Evolutionary conservation across 192 early-diverging fungal genomes (phyloP), one percentile per base, ranked within the genome.

Genomic region (Mortierella claussenii): DNA sequence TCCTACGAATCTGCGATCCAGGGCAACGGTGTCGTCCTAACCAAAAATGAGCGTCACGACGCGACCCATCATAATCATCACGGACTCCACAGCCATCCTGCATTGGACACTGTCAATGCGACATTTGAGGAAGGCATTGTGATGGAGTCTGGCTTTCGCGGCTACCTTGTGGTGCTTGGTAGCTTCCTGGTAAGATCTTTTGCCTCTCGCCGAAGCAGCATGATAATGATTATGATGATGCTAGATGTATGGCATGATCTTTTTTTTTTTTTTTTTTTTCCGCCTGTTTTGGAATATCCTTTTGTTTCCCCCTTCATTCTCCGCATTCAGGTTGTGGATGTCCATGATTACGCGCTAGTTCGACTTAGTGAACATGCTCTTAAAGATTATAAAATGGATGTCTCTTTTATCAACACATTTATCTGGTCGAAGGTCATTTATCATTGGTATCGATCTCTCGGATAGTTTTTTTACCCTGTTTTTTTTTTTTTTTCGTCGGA

Each of bases 151-250:
- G 71, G 71, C n/a, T 61, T 58, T 34, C 51, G 57, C 10, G 71
- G 71, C 49, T 66, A 76, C 51, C 71, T 76, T 23, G 71, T 76
- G 17, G 71, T 76, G 50, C 66, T 76, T 60, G 71, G 71, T 8
- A 58, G 71, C 26, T 76, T 76, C 37, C 61, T 76, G 71, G 71
- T 76, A 60, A 73, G 70, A 27, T 9, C 0, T 10, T 47, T 32
- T 53, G 9, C 10, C 20, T 13, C 15, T 9, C 11, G 6, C 7
- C 32, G 2, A 21, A 21, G 13, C 31, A 20, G 37, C 23, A 44
- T 48, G 46, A 48, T 48, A 15, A 21, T 15, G 46, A 48, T n/a
- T 40, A 13, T 40, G 13, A 40, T 10, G 13, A 40, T 10, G 37
- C 37, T 13, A 40, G 8, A 13, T 40, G 37, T 40, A 40, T 40